Evolutionary conservation across 352 stramenopile species (phyloP).

Genomic region (Pythium utonaiense): DNA sequence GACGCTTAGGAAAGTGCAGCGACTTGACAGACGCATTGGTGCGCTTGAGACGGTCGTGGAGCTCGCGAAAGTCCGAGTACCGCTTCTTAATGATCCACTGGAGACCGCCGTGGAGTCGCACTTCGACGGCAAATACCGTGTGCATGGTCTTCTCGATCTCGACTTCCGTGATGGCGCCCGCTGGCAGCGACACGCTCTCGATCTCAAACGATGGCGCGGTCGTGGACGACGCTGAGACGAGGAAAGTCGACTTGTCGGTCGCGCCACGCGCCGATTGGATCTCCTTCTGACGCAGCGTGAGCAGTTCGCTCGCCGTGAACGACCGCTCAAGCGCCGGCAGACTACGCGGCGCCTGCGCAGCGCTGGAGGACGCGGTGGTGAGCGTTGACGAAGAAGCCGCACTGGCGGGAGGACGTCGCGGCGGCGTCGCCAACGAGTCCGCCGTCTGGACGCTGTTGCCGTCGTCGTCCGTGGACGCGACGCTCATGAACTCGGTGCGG

Average conservation of each 20-base stretch:
- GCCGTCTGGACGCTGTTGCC: background rate
- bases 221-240: slow-evolving; percentile 31
- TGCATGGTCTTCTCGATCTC: slow-evolving; percentile 83
- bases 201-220: slow-evolving; percentile 75
- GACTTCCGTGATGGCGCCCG: slow-evolving; percentile 61
- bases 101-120: slow-evolving; percentile 72
- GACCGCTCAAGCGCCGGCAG: slow-evolving; percentile 59
- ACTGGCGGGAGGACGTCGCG: background rate
- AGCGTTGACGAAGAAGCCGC: background rate
- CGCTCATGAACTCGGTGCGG: slow-evolving; percentile 24
- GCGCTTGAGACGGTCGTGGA: slow-evolving; percentile 80
- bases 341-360: slow-evolving; percentile 20
- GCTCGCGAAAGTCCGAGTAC: slow-evolving; percentile 87
- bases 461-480: slow-evolving; percentile 22
- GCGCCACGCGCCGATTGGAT: slow-evolving; percentile 36
- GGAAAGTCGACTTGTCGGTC: slow-evolving; percentile 35
- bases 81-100: slow-evolving; percentile 88
- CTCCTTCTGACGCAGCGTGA: slow-evolving; percentile 50
- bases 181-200: slow-evolving; percentile 70
- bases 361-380: background rate
- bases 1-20: slow-evolving; percentile 82
- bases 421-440: background rate
- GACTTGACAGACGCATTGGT: slow-evolving; percentile 76
- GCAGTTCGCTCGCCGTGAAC: slow-evolving; percentile 68
- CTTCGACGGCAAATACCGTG: slow-evolving; percentile 79